Evolutionary conservation across 2,329 filamentous ascomycete species (phyloP), one percentile per base, ranked within the genome.

Genomic region (Fusarium luffae): DNA sequence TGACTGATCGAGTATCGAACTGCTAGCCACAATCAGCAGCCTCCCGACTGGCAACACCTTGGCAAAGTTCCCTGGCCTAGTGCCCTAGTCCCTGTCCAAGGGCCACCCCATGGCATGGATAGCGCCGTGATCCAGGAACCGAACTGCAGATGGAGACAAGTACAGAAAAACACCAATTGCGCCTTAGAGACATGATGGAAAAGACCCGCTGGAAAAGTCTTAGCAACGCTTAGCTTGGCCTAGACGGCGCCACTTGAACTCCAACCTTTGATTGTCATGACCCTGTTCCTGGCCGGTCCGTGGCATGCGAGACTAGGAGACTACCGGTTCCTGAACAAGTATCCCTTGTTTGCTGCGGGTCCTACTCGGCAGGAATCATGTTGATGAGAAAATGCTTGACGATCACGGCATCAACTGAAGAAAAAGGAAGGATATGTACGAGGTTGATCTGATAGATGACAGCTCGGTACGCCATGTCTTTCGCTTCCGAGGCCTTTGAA

Each of bases 51-150:
- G 59, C 58, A 50, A 34, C 54, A 61, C 66, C 72, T 64, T 62
- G 71, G 41, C 54, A 37, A 19, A n/a, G 37, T 42, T 59, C 47
- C 54, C 47, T 55, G 13, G 42, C 25, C 48, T 58, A 64, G 51
- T 63, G 25, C 25, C 56, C 42, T 58, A 64, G 51, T 63, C 19
- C 32, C 59, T 59, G 61, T 59, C 42, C 46, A 52, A 57, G 73
- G 57, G 57, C 68, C 72, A 75, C 71, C 70, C 71, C 70, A 66
- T 68, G 68, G 62, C 71, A 72, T 73, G 63, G 73, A 68, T 72
- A 69, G 71, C 73, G 71, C 60, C 62, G 55, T 66, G 68, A 75
- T 65, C 73, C 73, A 75, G 73, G 73, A 74, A 75, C 73, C 37
- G 23, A 61, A 72, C 68, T 37, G 41, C 46, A n/a, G 30, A 74